Base-by-base conservation (phyloP, 305 asterid genomes). In the Fraxinus xanthoxyloides region DNA sequence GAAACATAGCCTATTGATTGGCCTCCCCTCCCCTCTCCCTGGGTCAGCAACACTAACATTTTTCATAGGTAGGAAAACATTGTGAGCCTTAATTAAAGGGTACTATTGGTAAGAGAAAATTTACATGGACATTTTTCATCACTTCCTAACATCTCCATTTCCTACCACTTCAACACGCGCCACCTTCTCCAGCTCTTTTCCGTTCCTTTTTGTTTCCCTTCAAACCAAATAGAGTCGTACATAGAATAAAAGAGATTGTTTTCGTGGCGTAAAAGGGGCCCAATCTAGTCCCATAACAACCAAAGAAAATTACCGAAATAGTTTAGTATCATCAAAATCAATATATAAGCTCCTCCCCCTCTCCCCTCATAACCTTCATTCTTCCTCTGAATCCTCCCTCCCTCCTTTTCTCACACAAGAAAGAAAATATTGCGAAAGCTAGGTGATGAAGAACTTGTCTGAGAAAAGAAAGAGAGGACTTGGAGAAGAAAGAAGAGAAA, bases 61-160 rank as follows among this genome's bases (percentile, higher is more conserved):
- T 46, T 46, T 13, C 56, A 3, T 46, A 12, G 61, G 6, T 19
- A 81, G 74, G 36, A 61, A 79, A 76, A 43, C 31, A 80, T 70
- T 72, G 30, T 59, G 30, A 82, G 30, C 74, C 73, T 72, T 69
- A 61, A 86, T 31, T 74, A 24, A 34, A 46, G 72, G 36, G 19
- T 48, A 15, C 2, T 76, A 5, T 32, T 3, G 67, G 35, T 63
- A 15, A 81, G n/a, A n/a, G 59, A 24, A 7, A 26, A n/a, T 59
- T 72, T 56, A 21, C 9, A 3, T 59, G n/a, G 38, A 26, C 23
- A 84, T 83, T 63, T 32, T 56, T 23, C 36, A 5, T 5, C 23
- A 32, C 21, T 76, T 36, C 65, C 19, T 19, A 80, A n/a, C 38
- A 84, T 77, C 30, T 24, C 72, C 26, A 40, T 56, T 26, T 56